Evolutionary conservation across 768 basidiomycete species (phyloP).

Genomic region (Galerina marginata): DNA sequence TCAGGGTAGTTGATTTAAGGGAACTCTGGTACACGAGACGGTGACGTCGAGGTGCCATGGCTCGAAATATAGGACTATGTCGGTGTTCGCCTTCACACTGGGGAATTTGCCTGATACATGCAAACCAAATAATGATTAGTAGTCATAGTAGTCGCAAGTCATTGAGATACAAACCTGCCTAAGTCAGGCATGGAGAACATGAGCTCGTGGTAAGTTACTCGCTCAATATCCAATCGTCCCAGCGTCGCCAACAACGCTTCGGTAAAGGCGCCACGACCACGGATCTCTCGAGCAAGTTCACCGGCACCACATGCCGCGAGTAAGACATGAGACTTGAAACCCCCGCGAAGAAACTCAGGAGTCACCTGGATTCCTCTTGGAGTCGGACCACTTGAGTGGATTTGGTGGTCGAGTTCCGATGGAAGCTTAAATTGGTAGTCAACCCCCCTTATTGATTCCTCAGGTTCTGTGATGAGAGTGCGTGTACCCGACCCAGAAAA

Average conservation of each 20-base stretch:
- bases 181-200: background rate
- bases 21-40: background rate
- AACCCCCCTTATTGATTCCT: background rate
- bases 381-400: background rate
- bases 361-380: background rate
- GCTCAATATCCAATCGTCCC: background rate
- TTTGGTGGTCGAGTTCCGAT: background rate
- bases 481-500: conserved; percentile 18
- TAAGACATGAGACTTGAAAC: conserved; percentile 9
- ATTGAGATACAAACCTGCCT: background rate
- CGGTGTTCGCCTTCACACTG: conserved; percentile 23
- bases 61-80: conserved; percentile 16
- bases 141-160: background rate
- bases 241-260: conserved; percentile 7
- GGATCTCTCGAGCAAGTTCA: conserved; percentile 12
- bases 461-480: background rate
- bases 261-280: conserved; percentile 14
- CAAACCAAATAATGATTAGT: background rate
- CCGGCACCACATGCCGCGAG: conserved; percentile 13
- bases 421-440: conserved; percentile 3
- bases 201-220: conserved; percentile 7
- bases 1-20: background rate
- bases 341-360: background rate
- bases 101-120: conserved; percentile 16
- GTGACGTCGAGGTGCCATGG: background rate